Evolutionary conservation across 805 yeast genomes (phyloP).

Genomic region (Wilhelminamyces savonicus): DNA sequence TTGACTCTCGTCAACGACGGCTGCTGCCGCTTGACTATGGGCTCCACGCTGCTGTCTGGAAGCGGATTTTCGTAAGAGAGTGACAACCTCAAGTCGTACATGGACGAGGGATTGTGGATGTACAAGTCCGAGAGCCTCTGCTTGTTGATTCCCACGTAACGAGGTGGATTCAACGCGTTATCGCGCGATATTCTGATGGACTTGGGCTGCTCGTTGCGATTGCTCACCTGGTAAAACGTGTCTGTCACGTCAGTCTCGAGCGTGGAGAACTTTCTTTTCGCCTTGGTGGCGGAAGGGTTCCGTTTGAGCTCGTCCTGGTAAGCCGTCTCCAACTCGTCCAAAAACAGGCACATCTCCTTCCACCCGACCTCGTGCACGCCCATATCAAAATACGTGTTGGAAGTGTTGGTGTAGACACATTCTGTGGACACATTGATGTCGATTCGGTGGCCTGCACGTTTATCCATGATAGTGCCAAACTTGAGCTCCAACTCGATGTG

Average conservation of each 20-base stretch:
- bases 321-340: slow-evolving; percentile 47
- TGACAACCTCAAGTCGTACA: slow-evolving; percentile 72
- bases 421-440: slow-evolving; percentile 66
- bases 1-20: slow-evolving; percentile 61
- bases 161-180: slow-evolving; percentile 48
- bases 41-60: slow-evolving; percentile 50
- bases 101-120: slow-evolving; percentile 68
- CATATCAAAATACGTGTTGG: slow-evolving; percentile 54
- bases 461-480: slow-evolving; percentile 65
- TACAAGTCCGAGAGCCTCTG: slow-evolving; percentile 66
- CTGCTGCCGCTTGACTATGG: slow-evolving; percentile 40
- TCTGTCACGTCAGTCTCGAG: slow-evolving; percentile 62
- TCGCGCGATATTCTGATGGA: slow-evolving; percentile 64
- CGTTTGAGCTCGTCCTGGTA: slow-evolving; percentile 37
- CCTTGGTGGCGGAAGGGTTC: slow-evolving; percentile 11
- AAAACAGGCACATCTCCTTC: slow-evolving; percentile 47
- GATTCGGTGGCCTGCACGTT: slow-evolving; percentile 54
- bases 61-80: slow-evolving; percentile 74
- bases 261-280: slow-evolving; percentile 49
- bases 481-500: slow-evolving; percentile 67
- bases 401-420: slow-evolving; percentile 50
- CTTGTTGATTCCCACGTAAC: slow-evolving; percentile 70
- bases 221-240: slow-evolving; percentile 53
- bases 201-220: slow-evolving; percentile 59
- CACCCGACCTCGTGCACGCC: slow-evolving; percentile 61